These are phyloP conservation scores for Fusarium siculi DNA, from an alignment of 2,329 filamentous ascomycete genomes.

Conservation along the genomic window DNA sequence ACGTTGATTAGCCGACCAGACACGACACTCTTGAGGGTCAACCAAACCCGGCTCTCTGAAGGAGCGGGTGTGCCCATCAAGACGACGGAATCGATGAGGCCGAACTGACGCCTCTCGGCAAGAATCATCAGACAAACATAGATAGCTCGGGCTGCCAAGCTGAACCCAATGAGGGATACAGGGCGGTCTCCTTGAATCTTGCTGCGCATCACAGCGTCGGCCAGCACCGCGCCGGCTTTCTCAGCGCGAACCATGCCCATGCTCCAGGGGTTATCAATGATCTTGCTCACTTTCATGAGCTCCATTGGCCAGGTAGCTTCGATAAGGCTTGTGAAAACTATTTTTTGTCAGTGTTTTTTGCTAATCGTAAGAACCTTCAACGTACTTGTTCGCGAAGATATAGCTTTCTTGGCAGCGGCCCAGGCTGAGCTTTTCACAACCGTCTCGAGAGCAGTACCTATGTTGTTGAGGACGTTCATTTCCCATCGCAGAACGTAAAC, in stretches of 20 bases:
- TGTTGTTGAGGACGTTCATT: slow-evolving; percentile 76
- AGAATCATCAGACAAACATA: slow-evolving; percentile 84
- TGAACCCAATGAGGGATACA: slow-evolving; percentile 84
- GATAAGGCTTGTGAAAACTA: slow-evolving; percentile 67
- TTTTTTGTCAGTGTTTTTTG: neutral
- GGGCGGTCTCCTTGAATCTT: slow-evolving; percentile 85
- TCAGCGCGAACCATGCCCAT: slow-evolving; percentile 80
- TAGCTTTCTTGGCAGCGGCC: slow-evolving; percentile 70
- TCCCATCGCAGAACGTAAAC: slow-evolving; percentile 89
- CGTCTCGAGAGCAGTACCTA: slow-evolving; percentile 81
- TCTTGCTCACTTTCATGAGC: slow-evolving; percentile 74
- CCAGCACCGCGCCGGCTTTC: slow-evolving; percentile 76
- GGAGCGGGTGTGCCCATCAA: slow-evolving; percentile 86
- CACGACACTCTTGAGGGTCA: slow-evolving; percentile 80
- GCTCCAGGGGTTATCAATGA: slow-evolving; percentile 85
- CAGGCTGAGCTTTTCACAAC: slow-evolving; percentile 86
- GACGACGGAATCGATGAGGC: slow-evolving; percentile 85
- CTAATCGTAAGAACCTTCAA: neutral
- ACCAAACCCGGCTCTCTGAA: slow-evolving; percentile 77
- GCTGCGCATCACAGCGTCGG: slow-evolving; percentile 80
- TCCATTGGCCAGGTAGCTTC: slow-evolving; percentile 70
- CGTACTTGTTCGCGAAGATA: slow-evolving; percentile 60
- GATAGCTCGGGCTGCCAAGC: slow-evolving; percentile 83
- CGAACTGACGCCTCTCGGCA: slow-evolving; percentile 84
- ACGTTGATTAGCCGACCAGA: slow-evolving; percentile 89